Conservation (phyloP, 805 yeast genomes). For the Cyberlindnera mycetangii region DNA sequence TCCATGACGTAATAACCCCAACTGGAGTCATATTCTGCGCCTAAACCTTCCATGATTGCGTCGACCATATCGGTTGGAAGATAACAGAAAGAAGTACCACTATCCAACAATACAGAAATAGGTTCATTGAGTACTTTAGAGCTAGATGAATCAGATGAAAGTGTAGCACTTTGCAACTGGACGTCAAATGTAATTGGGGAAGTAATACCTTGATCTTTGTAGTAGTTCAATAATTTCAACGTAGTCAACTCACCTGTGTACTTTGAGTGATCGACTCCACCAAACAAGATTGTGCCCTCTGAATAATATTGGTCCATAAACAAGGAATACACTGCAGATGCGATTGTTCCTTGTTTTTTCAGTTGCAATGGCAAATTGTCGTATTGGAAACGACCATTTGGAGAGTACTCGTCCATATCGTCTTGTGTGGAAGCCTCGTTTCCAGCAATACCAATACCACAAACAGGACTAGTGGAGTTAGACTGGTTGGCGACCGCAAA, state of each 20-base stretch:
- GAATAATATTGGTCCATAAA: constrained; percentile 38
- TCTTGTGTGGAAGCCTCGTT: constrained; percentile 49
- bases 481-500: constrained; percentile 66
- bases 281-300: constrained; percentile 55
- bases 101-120: constrained; percentile 40
- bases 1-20: not conserved
- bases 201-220: constrained; percentile 39
- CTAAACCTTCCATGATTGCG: not conserved
- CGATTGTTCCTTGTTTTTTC: constrained; percentile 48
- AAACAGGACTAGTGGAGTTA: constrained; percentile 57
- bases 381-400: constrained; percentile 32
- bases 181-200: constrained; percentile 38
- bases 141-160: not conserved
- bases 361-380: constrained; percentile 61
- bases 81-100: constrained; percentile 53
- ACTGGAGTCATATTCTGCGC: not conserved
- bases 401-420: constrained; percentile 3
- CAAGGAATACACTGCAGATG: constrained; percentile 53
- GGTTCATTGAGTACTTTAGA: constrained; percentile 28
- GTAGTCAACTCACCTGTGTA: constrained; percentile 46
- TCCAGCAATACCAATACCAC: constrained; percentile 55
- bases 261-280: constrained; percentile 58
- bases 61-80: constrained; percentile 35
- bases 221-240: constrained; percentile 33
- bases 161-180: constrained; percentile 34